Evolutionary conservation across 495 filamentous ascomycete genomes (phyloP), one percentile per base, ranked within the genome.

Genomic region (Sordaria brevicollis): DNA sequence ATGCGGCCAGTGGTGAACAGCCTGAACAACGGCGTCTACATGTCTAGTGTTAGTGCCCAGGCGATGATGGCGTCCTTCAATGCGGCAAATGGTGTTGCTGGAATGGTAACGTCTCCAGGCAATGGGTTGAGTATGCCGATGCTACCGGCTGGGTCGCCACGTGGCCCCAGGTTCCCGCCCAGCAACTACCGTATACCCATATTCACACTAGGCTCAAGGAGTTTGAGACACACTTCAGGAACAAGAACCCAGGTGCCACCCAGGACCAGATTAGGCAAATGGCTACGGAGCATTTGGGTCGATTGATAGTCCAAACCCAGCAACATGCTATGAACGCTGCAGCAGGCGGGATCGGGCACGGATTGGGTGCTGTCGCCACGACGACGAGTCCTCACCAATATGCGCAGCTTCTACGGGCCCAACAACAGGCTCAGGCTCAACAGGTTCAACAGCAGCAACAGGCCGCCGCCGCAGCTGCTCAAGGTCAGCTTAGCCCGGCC

Each of bases 321-420:
- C 74, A 73, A 19, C 67, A 71, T 29, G 89, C 91, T 3, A 90
- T 92, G 85, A 88, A 86, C 79, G 86, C 89, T 11, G 89, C 89
- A 21, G 87, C 88, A 10, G 90, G 89, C 15, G 82, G 77, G 35
- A 74, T 78, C 57, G 70, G 49, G 41, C 75, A 75, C 35, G 75
- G 77, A 49, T 57, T 71, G 72, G 76, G 75, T 43, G 73, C 70
- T 67, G 79, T 75, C 75, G 72, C 71, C 13, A 62, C 71, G 17
- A 77, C 76, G 36, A 75, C 72, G 9, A 79, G 81, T 65, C 89
- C 89, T 7, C 90, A 92, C 70, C 86, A 90, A 29, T 93, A 91
- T 75, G 90, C 90, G 21, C 89, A 90, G 49, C 88, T 91, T 74
- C 87, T 93, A 75, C 85, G 91, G 65, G 88, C 88, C 34, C 89